Percentiles rank a stretch among this genome's conserved stretches.
phyloP scores from a whole-genome alignment of 1,139 yeast genomes.

The Blastobotrys buckinghamii region DNA sequence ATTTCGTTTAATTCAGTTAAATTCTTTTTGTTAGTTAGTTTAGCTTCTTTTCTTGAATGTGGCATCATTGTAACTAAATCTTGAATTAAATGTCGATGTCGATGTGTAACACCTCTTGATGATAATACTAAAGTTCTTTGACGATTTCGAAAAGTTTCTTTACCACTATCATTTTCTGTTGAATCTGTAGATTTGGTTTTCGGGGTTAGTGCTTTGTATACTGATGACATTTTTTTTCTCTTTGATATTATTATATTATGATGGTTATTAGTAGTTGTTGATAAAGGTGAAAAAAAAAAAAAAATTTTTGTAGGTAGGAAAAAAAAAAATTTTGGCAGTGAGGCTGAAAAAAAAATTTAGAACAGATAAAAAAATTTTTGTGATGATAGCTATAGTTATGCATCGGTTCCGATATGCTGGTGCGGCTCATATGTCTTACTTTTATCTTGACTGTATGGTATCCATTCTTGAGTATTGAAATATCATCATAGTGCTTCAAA shows the following conservation, averaged over 20 bases:
- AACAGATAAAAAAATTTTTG: too few relatives aligned
- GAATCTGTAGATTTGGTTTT: slow-evolving; percentile 31
- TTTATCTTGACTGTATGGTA: too few relatives aligned
- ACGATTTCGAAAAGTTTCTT: slow-evolving; percentile 32
- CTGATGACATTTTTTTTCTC: slow-evolving; percentile 47
- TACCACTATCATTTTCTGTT: slow-evolving; percentile 24
- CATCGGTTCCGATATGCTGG: too few relatives aligned
- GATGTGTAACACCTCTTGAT: slow-evolving; percentile 84
- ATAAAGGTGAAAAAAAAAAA: background rate
- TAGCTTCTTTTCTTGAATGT: slow-evolving; percentile 94
- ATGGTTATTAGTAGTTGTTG: background rate
- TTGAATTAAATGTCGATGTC: slow-evolving; percentile 90
- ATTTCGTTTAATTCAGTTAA: slow-evolving; percentile 86
- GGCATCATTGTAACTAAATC: slow-evolving; percentile 80
- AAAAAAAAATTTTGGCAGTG: too few relatives aligned
- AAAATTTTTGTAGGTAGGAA: too few relatives aligned
- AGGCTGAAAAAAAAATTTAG: too few relatives aligned
- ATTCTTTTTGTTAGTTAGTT: slow-evolving; percentile 88
- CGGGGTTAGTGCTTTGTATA: slow-evolving; percentile 63
- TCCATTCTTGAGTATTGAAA: too few relatives aligned
- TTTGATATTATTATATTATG: background rate
- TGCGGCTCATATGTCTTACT: too few relatives aligned
- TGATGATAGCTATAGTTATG: too few relatives aligned
- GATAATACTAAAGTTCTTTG: slow-evolving; percentile 70
- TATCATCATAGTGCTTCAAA: too few relatives aligned